Base-by-base conservation (phyloP, 2,329 filamentous ascomycete genomes). In the Scolecobasidium constrictum region DNA sequence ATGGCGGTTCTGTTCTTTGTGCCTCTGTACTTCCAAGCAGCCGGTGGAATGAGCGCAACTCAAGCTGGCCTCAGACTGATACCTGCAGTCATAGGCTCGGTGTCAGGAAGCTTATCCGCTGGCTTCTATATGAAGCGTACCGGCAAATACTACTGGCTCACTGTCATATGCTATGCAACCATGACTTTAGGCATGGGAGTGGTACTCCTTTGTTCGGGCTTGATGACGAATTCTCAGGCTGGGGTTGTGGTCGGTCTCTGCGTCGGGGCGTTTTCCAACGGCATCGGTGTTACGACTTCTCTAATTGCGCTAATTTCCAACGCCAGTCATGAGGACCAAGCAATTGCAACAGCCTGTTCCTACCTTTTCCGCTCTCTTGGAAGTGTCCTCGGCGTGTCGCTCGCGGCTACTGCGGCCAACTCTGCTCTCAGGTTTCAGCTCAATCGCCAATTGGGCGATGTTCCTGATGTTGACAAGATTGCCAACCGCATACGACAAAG, bases 311-410 rank as follows among this genome's bases (percentile, higher is more conserved):
- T 87, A 28, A 74, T 88, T 48, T 78, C 83, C 22, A 86, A 86
- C 54, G 74, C 80, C 0, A 64, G 73, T 1, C 66, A 69, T 3
- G 69, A 76, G 35, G 83, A 88, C 50, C 78, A 83, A 47, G 83
- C 85, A 2, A 74, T 88, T 1, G 81, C 79, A 3, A 83, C 84
- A 13, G 84, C 85, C 5, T 86, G 82, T 57, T 83, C 78, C 16
- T 90, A 90, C 60, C 74, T 90, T 18, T 90, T 90, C 67, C 78
- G 84, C 31, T 81, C 80, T 1, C 67, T 88, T 1, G 85, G 77
- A 9, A 73, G 69, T 13, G 75, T 78, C 7, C 69, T 78, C 31
- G 75, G 83, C 9, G 68, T 87, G 43, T 81, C 80, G n/a, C 64
- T 85, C 45, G 74, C 75, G 40, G 77, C 82, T 1, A 83, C 82